Conservation (phyloP, 495 filamentous ascomycete species). For the Jackrogersella multiformis region DNA sequence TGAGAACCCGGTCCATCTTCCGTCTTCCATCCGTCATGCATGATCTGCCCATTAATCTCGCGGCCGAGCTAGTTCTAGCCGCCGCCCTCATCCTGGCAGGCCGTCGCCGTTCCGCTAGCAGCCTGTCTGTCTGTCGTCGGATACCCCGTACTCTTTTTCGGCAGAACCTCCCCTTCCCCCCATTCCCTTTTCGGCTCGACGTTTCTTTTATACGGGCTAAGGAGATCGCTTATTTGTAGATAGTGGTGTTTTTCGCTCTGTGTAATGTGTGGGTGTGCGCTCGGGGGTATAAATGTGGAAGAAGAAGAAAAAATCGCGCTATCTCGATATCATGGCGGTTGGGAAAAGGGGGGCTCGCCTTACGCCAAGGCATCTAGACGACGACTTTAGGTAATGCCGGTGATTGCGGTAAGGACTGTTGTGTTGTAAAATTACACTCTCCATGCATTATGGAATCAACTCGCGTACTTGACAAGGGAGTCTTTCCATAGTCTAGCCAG, state of each 20-base stretch:
- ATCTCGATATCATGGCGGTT: too few relatives aligned
- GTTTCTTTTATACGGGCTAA: conserved; percentile 1
- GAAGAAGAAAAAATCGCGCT: too few relatives aligned
- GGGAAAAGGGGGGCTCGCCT: neutral
- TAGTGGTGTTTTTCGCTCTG: neutral
- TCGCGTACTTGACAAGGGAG: conserved; percentile 29
- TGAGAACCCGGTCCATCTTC: neutral
- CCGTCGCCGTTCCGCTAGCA: neutral
- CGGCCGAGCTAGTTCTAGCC: too few relatives aligned
- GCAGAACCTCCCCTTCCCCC: conserved; percentile 19
- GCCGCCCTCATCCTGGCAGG: too few relatives aligned
- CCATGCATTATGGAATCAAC: conserved; percentile 23
- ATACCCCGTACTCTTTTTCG: conserved; percentile 1
- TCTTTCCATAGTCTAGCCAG: conserved; percentile 9
- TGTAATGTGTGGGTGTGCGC: too few relatives aligned
- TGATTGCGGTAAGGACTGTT: conserved; percentile 41
- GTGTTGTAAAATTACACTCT: conserved; percentile 40
- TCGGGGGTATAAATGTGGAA: too few relatives aligned
- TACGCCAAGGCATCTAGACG: neutral
- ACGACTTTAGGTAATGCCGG: conserved; percentile 26
- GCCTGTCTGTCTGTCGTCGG: neutral
- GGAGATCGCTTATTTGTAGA: neutral
- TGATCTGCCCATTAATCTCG: neutral
- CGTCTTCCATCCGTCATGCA: neutral
- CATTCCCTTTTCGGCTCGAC: neutral